Conservation (phyloP, 345 rosid species). For the Adansonia digitata region DNA sequence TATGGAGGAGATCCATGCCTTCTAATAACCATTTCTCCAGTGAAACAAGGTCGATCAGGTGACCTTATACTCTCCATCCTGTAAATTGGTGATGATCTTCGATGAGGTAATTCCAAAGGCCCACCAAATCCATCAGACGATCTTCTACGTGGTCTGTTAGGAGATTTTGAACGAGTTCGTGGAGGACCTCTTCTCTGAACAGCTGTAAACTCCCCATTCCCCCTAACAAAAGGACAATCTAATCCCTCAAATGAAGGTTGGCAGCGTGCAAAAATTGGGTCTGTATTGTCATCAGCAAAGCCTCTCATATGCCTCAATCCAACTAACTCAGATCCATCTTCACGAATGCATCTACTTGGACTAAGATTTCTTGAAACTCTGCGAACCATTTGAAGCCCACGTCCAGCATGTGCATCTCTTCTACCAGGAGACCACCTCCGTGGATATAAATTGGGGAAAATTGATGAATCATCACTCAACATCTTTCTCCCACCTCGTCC, state of each 20-base stretch:
- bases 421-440: slow-evolving; percentile 51
- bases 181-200: slow-evolving; percentile 43
- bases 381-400: slow-evolving; percentile 39
- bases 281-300: slow-evolving; percentile 36
- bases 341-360: slow-evolving; percentile 35
- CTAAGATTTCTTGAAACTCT: slow-evolving; percentile 51
- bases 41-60: slow-evolving; percentile 59
- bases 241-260: slow-evolving; percentile 51
- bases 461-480: slow-evolving; percentile 33
- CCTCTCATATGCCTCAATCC: slow-evolving; percentile 64
- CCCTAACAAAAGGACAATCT: slow-evolving; percentile 47
- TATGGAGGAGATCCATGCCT: slow-evolving; percentile 65
- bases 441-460: slow-evolving; percentile 35
- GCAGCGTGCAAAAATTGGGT: slow-evolving; percentile 40
- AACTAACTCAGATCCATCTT: slow-evolving; percentile 50
- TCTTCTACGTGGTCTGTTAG: slow-evolving; percentile 61
- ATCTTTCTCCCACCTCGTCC: slow-evolving; percentile 60
- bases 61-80: slow-evolving; percentile 58
- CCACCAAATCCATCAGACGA: slow-evolving; percentile 66
- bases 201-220: slow-evolving; percentile 48
- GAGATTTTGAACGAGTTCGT: slow-evolving; percentile 61
- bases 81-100: slow-evolving; percentile 60
- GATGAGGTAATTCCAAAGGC: slow-evolving; percentile 48
- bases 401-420: slow-evolving; percentile 40
- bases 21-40: slow-evolving; percentile 55